Evolutionary conservation across 2,329 filamentous ascomycete genomes (phyloP), one percentile per base, ranked within the genome.

Genomic region (Fusarium euwallaceae): DNA sequence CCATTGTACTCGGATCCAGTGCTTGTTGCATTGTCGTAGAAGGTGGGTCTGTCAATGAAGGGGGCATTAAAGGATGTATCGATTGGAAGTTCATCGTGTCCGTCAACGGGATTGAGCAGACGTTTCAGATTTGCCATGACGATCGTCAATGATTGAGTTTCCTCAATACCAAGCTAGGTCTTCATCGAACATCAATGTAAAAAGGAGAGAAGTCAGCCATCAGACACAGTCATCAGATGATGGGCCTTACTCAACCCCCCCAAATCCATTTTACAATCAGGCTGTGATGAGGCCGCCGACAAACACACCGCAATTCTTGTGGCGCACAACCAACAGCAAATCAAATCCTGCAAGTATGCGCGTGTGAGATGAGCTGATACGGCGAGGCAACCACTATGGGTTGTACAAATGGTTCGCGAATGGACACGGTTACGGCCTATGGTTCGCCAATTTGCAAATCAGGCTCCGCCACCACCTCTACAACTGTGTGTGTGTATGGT

Each of bases 221-320:
- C 10, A 53, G 17, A 53, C 10, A 7, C 27, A 6, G 10, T 29
- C 11, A 53, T 27, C 16, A n/a, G 36, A 41, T 32, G 32, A 37
- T 39, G 56, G 56, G 24, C 16, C 16, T 24, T 29, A 24, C 17
- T 22, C 12, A 29, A 32, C 22, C 36, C 36, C 51, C 55, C 55
- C 20, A 41, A 59, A 60, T 14, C 24, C 17, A 6, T 17, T 29
- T 60, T 29, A 39, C 22, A 41, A 60, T 32, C 56, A 60, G 56
- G 56, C 56, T 41, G 56, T 39, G 36, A 16, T 60, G 56, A 60
- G 56, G 56, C 56, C 56, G 56, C 56, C 56, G 9, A 39, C 34
- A 59, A 6, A 6, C 56, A 37, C 56, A 59, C 56, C 56, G 36
- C 56, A 22, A 41, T 41, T 59, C 16, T 27, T n/a, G 56, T 59